Percentiles rank a stretch among this genome's conserved stretches.
Evolutionary conservation across 306 rosid species (phyloP).

Genomic region (Malus domestica): ASM211411v1 NC_041793.1:4334001-4334500

Average conservation of each 20-base stretch:
- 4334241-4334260: background rate
- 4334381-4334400: background rate
- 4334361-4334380: background rate
- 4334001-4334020: background rate
- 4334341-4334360: slow-evolving; percentile 33
- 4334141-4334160: slow-evolving; percentile 10
- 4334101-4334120: background rate
- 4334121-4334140: background rate
- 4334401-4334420: too few species aligned
- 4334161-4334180: background rate
- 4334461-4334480: background rate
- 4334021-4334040: background rate
- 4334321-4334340: slow-evolving; percentile 13
- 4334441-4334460: background rate
- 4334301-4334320: background rate
- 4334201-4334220: background rate
- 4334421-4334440: background rate
- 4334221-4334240: background rate
- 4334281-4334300: background rate
- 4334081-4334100: background rate
- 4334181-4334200: background rate
- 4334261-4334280: background rate
- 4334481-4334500: background rate
- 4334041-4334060: background rate
- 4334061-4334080: background rate